These are phyloP conservation scores for Phascolomyces articulosus DNA, from an alignment of 371 early-diverging fungal genomes.

Conservation along the genomic window DNA sequence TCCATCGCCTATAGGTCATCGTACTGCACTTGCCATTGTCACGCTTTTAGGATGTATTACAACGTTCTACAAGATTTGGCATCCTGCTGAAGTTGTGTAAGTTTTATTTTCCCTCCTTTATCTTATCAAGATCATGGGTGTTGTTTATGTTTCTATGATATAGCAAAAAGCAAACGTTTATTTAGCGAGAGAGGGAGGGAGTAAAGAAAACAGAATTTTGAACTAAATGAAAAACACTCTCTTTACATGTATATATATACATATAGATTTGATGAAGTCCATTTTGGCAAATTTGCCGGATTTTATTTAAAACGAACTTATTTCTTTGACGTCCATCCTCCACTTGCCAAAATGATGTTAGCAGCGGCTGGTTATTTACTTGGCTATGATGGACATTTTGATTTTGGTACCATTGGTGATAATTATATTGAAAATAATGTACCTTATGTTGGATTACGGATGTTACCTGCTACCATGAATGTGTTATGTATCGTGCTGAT, in stretches of 20 bases:
- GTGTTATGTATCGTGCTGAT: slow-evolving; percentile 78
- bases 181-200: background rate
- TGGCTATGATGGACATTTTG: slow-evolving; percentile 94
- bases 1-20: background rate
- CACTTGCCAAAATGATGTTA: slow-evolving; percentile 96
- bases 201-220: too few species aligned
- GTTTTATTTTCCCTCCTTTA: slow-evolving; percentile 11
- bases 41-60: slow-evolving; percentile 16
- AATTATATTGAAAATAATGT: slow-evolving; percentile 87
- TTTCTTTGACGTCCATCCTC: slow-evolving; percentile 99
- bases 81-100: slow-evolving; percentile 76
- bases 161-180: too few species aligned
- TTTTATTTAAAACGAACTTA: slow-evolving; percentile 94
- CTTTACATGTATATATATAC: too few species aligned
- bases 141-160: too few species aligned
- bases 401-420: slow-evolving; percentile 94
- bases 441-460: slow-evolving; percentile 87
- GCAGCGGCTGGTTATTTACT: slow-evolving; percentile 83
- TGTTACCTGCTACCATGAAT: slow-evolving; percentile 83
- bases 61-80: slow-evolving; percentile 56
- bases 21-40: slow-evolving; percentile 12
- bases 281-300: slow-evolving; percentile 99
- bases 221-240: too few species aligned
- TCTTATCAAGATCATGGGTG: too few species aligned
- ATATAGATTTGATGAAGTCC: slow-evolving; percentile 93